These are phyloP conservation scores for Penicillium sp. DNA, from an alignment of 2,329 filamentous ascomycete species.

Conservation along the genomic window DNA sequence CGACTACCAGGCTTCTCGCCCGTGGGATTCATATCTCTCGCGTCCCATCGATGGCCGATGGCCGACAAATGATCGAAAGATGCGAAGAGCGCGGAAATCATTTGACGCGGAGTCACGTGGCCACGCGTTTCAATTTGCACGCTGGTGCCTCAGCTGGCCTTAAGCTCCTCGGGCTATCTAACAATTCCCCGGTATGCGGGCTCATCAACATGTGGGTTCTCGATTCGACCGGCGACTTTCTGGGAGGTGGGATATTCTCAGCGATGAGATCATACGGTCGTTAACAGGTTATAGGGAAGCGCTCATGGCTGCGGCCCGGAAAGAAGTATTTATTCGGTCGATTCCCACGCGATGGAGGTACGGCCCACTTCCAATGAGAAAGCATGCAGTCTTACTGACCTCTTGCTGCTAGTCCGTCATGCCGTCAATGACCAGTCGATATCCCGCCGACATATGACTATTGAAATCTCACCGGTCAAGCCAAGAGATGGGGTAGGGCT, in stretches of 20 bases:
- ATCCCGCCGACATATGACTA: conserved; percentile 80
- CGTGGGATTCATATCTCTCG: conserved; percentile 22
- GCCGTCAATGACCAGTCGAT: conserved; percentile 76
- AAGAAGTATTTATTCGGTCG: conserved; percentile 83
- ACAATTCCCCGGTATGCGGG: conserved; percentile 13
- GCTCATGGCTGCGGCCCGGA: conserved; percentile 80
- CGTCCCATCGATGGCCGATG: conserved; percentile 11
- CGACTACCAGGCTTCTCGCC: conserved; percentile 16
- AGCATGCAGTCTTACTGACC: neutral
- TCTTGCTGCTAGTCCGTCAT: conserved; percentile 54
- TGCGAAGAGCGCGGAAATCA: conserved; percentile 12
- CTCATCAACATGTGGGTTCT: conserved; percentile 60
- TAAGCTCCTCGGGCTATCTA: neutral
- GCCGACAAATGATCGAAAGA: neutral
- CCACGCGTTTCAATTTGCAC: conserved; percentile 30
- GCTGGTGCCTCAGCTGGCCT: conserved; percentile 7
- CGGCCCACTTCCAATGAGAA: conserved; percentile 4
- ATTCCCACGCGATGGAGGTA: conserved; percentile 61
- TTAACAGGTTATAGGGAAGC: conserved; percentile 53
- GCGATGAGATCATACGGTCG: neutral
- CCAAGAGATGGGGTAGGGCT: conserved; percentile 62
- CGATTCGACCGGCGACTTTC: conserved; percentile 49
- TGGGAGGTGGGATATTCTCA: conserved; percentile 46
- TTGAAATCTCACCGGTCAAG: conserved; percentile 64
- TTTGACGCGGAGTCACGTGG: conserved; percentile 35